phyloP scores from a whole-genome alignment of 805 yeast genomes.

The Kodamaea sagamina region DNA sequence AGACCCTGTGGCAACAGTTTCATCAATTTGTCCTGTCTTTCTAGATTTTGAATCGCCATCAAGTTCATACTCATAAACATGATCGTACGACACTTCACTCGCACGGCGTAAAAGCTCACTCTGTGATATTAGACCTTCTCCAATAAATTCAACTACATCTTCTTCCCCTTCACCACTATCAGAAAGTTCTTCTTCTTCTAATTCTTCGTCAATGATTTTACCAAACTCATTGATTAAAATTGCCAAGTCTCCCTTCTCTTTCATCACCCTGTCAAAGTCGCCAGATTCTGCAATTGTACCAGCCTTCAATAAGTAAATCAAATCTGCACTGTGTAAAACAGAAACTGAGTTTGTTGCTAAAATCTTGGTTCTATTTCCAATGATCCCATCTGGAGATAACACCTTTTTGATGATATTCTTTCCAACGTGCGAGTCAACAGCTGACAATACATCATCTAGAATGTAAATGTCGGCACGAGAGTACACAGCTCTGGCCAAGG shows the following conservation, averaged over 20 bases:
- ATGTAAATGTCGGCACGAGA: constrained; percentile 41
- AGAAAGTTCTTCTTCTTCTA: neutral
- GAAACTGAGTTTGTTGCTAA: constrained; percentile 43
- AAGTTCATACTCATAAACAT: constrained; percentile 19
- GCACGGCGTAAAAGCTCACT: constrained; percentile 18
- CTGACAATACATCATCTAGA: constrained; percentile 42
- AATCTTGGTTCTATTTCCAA: constrained; percentile 35
- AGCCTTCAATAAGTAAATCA: constrained; percentile 30
- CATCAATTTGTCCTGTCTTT: constrained; percentile 19
- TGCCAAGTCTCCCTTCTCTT: constrained; percentile 23
- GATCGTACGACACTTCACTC: constrained; percentile 26
- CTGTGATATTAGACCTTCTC: neutral
- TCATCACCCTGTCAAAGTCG: constrained; percentile 16
- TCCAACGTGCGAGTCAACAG: constrained; percentile 47
- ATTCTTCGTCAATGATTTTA: neutral
- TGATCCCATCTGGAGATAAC: constrained; percentile 32
- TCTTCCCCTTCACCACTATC: constrained; percentile 10
- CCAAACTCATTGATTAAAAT: constrained; percentile 24
- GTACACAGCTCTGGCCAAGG: constrained; percentile 45
- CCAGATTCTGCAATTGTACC: constrained; percentile 34
- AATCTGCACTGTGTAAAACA: constrained; percentile 36
- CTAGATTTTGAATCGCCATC: constrained; percentile 12
- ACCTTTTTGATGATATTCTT: constrained; percentile 34
- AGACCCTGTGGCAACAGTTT: constrained; percentile 56
- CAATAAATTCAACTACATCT: neutral